These are phyloP conservation scores for Leishmania turanica DNA, from an alignment of 208 protist species.

Conservation along the genomic window DNA sequence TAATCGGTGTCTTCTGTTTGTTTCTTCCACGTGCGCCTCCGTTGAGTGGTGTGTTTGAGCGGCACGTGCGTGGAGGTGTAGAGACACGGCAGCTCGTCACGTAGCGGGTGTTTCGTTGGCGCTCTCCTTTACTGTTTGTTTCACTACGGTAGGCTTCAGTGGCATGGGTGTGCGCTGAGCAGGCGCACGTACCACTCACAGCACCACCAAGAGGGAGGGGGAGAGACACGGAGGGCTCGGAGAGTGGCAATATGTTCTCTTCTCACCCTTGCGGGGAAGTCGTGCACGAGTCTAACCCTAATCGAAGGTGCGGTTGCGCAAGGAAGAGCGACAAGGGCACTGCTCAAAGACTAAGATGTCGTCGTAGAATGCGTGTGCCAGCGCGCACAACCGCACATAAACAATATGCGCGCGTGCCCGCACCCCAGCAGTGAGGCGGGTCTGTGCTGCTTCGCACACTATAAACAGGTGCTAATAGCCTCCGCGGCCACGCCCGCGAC, in stretches of 20 bases:
- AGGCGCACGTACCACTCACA: background rate
- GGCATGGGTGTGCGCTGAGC: background rate
- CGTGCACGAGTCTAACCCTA: background rate
- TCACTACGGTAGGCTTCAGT: background rate
- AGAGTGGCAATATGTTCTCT: background rate
- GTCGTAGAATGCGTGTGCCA: background rate
- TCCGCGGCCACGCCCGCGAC: constrained; percentile 41
- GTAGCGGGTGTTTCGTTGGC: background rate
- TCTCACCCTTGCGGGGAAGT: background rate
- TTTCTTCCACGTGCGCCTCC: background rate
- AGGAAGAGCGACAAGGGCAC: background rate
- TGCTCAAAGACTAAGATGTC: background rate
- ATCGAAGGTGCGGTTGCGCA: background rate
- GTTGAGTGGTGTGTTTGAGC: background rate
- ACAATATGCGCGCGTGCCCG: background rate
- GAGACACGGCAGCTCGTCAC: background rate
- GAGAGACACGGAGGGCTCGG: background rate
- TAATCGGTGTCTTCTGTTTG: background rate
- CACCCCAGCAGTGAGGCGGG: background rate
- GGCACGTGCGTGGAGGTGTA: background rate
- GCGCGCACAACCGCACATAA: background rate
- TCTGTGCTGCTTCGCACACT: background rate
- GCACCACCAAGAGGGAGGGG: background rate
- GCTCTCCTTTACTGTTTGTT: background rate
- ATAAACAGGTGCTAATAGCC: constrained; percentile 20